A percentile compares a stretch with the other conserved stretches of the same genome.
Conservation (phyloP, 2,329 filamentous ascomycete species). For the Pseudogymnoascus sp. region DNA sequence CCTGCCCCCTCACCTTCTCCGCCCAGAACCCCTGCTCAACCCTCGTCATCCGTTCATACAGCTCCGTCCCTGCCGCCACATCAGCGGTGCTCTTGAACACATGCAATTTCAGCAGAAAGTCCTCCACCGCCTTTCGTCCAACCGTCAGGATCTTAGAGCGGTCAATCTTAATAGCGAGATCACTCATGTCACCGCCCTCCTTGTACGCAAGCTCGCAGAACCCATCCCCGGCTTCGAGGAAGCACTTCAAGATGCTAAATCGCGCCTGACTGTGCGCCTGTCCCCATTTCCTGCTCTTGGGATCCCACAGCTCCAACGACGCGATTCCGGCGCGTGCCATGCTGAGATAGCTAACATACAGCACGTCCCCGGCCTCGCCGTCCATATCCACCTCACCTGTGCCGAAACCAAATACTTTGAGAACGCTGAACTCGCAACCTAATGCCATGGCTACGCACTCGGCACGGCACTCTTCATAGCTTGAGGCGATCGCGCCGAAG, state of each 20-base stretch:
- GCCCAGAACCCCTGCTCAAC: conserved; percentile 82
- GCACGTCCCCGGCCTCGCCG: conserved; percentile 72
- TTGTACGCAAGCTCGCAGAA: conserved; percentile 77
- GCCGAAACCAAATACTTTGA: conserved; percentile 88
- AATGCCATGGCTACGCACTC: conserved; percentile 92
- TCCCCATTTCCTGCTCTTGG: conserved; percentile 84
- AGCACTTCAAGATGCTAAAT: conserved; percentile 78
- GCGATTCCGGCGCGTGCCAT: conserved; percentile 92
- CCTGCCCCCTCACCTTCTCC: conserved; percentile 67
- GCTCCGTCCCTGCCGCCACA: conserved; percentile 63
- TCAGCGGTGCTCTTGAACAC: conserved; percentile 90
- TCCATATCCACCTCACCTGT: conserved; percentile 67
- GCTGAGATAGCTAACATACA: conserved; percentile 80
- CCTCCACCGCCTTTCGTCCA: conserved; percentile 73
- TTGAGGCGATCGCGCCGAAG: conserved; percentile 79
- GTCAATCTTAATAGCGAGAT: conserved; percentile 76
- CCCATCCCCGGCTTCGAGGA: conserved; percentile 76
- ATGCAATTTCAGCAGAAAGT: conserved; percentile 85
- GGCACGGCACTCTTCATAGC: conserved; percentile 90
- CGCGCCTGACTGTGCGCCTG: conserved; percentile 88
- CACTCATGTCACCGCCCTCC: conserved; percentile 61
- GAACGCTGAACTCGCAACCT: conserved; percentile 78
- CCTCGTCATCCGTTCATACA: conserved; percentile 77
- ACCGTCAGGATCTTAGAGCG: conserved; percentile 78
- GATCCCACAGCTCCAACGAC: conserved; percentile 91